Percentiles rank a stretch among this genome's conserved stretches.
Conservation (phyloP, 495 filamentous ascomycete species). For the Glonium stellatum region DNA sequence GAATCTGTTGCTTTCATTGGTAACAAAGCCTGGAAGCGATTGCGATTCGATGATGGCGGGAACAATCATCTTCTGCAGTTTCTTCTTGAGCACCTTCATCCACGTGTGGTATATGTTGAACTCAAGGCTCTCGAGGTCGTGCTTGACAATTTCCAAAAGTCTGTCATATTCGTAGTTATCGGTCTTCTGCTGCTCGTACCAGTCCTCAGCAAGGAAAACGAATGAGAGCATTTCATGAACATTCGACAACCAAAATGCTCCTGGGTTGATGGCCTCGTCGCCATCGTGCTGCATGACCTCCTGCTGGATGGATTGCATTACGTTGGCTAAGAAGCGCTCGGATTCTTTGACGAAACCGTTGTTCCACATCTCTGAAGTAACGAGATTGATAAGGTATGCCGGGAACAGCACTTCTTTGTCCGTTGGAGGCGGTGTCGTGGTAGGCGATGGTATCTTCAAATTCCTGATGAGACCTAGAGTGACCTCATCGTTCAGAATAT, state of each 20-base stretch:
- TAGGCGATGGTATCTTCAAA: conserved; percentile 85
- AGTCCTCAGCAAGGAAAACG: conserved; percentile 97
- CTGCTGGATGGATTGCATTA: conserved; percentile 99
- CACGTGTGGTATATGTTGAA: conserved; percentile 99
- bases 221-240: conserved; percentile 99
- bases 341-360: conserved; percentile 99
- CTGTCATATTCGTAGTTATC: conserved; percentile 99
- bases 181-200: conserved; percentile 98
- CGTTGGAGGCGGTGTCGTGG: conserved; percentile 74
- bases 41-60: conserved; percentile 99
- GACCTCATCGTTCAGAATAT: conserved; percentile 91
- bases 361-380: conserved; percentile 99
- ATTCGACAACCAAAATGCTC: conserved; percentile 98
- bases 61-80: conserved; percentile 98
- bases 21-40: conserved; percentile 95
- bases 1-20: conserved; percentile 95
- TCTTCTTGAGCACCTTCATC: conserved; percentile 99
- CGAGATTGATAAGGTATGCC: conserved; percentile 96
- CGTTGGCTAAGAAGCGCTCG: conserved; percentile 95
- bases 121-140: conserved; percentile 94
- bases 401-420: conserved; percentile 99
- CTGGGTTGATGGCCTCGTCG: conserved; percentile 94
- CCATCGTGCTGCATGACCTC: conserved; percentile 98
- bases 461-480: conserved; percentile 92
- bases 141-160: conserved; percentile 96